phyloP scores from a whole-genome alignment of 208 protist genomes.

The Trypanosomatidae sp. region DNA sequence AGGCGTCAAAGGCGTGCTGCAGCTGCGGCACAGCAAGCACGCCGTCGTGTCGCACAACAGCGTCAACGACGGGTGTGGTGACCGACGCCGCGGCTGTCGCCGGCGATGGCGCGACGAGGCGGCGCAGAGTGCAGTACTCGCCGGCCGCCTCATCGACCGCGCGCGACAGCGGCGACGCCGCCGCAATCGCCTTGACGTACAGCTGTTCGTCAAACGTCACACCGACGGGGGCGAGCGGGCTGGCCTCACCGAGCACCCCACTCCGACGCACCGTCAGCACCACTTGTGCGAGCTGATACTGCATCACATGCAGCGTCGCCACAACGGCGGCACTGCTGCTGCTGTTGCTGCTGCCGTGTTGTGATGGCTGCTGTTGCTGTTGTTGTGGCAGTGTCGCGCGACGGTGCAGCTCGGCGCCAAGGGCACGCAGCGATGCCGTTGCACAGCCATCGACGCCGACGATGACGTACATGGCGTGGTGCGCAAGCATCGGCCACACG shows the following conservation, averaged over 20 bases:
- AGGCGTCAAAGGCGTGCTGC: neutral
- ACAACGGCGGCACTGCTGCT: constrained; percentile 2
- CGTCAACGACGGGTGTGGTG: constrained; percentile 1
- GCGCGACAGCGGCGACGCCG: constrained; percentile 27
- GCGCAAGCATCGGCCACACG: too few species aligned
- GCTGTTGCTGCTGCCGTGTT: neutral
- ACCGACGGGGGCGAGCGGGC: constrained; percentile 28
- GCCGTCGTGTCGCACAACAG: too few species aligned
- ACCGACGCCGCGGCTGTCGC: neutral
- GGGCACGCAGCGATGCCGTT: too few species aligned
- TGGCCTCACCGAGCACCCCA: constrained; percentile 8
- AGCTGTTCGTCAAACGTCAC: constrained; percentile 43
- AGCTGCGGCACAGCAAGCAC: constrained; percentile 4
- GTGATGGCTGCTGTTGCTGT: too few species aligned
- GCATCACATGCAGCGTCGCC: constrained; percentile 41
- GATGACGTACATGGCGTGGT: too few species aligned
- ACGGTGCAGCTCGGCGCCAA: too few species aligned
- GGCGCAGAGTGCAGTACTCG: constrained; percentile 25
- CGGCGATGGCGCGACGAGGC: constrained; percentile 9
- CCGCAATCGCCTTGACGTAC: constrained; percentile 16
- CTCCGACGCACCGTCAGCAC: constrained; percentile 19
- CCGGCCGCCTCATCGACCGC: constrained; percentile 21
- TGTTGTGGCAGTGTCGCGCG: too few species aligned
- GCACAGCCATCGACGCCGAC: too few species aligned
- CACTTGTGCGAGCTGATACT: constrained; percentile 38